Percentiles rank a stretch among this genome's conserved stretches.
Conservation (phyloP, 441 rosid genomes). For the Syzygium malaccense region DNA sequence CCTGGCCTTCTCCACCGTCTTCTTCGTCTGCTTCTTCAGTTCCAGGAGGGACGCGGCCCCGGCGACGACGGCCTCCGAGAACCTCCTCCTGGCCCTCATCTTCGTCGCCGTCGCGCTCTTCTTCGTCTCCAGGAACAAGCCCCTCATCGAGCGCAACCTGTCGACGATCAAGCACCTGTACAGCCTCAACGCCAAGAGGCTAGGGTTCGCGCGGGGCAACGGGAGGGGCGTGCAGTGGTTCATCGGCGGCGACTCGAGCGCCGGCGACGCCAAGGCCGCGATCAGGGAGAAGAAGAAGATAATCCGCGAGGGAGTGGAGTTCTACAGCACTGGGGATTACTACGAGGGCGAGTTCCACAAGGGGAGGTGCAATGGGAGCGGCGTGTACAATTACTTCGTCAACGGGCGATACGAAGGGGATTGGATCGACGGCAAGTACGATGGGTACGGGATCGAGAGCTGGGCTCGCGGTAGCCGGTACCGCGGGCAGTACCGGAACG, state of each 20-base stretch:
- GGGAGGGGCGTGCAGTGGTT: conserved; percentile 70
- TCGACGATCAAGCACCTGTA: conserved; percentile 31
- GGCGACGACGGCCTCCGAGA: conserved; percentile 52
- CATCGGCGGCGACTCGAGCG: conserved; percentile 47
- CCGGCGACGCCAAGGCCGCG: not conserved
- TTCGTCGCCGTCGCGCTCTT: conserved; percentile 75
- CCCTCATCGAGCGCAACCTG: conserved; percentile 35
- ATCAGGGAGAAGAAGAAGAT: conserved; percentile 11
- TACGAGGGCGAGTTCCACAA: conserved; percentile 88
- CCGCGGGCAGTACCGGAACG: conserved; percentile 75
- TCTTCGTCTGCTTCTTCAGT: conserved; percentile 37
- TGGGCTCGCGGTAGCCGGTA: conserved; percentile 94
- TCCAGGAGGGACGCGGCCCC: conserved; percentile 53
- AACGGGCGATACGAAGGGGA: conserved; percentile 91
- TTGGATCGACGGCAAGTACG: conserved; percentile 88
- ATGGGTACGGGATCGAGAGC: conserved; percentile 84
- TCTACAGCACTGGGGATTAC: conserved; percentile 81
- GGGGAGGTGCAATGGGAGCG: conserved; percentile 84
- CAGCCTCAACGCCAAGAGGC: conserved; percentile 28
- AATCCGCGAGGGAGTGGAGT: conserved; percentile 78
- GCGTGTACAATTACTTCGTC: conserved; percentile 76
- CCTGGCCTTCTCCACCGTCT: conserved; percentile 33
- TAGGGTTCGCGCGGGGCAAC: conserved; percentile 27
- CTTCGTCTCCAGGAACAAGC: conserved; percentile 66
- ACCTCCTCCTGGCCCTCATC: conserved; percentile 57